A percentile compares a stretch with the other conserved stretches of the same genome.
Evolutionary conservation across 345 rosid genomes (phyloP).

Genomic region (Salix arbutifolia): DNA sequence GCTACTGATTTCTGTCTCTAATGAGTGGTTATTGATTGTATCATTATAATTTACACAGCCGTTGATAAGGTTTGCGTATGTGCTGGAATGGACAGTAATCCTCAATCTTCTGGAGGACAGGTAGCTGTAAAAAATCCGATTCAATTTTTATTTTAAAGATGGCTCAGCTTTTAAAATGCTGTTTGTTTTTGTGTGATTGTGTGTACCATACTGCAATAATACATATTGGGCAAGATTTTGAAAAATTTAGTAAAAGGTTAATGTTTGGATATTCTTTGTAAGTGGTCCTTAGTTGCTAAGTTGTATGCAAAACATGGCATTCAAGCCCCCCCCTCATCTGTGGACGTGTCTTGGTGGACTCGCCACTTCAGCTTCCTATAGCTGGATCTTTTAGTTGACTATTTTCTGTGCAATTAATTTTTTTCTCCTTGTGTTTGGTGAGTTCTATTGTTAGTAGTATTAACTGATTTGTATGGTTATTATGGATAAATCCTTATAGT

Average conservation of each 20-base stretch:
- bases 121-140: slow-evolving; percentile 22
- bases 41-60: slow-evolving; percentile 12
- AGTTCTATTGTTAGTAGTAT: slow-evolving; percentile 2
- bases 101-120: slow-evolving; percentile 65
- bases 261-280: background rate
- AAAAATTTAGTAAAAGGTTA: background rate
- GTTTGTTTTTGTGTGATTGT: background rate
- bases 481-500: slow-evolving; percentile 35
- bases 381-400: slow-evolving; percentile 35
- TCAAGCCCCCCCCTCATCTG: background rate
- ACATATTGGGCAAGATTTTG: background rate
- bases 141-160: background rate
- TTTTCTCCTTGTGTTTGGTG: background rate
- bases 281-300: background rate
- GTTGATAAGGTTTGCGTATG: slow-evolving; percentile 18
- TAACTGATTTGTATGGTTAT: background rate
- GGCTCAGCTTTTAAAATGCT: background rate
- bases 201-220: background rate
- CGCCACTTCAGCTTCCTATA: slow-evolving; percentile 35
- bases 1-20: background rate
- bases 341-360: slow-evolving; percentile 3
- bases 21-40: background rate
- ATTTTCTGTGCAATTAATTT: slow-evolving; percentile 21
- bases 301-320: background rate
- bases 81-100: slow-evolving; percentile 58